Evolutionary conservation across 2,329 filamentous ascomycete species (phyloP).

Genomic region (Claviceps pusilla): DNA sequence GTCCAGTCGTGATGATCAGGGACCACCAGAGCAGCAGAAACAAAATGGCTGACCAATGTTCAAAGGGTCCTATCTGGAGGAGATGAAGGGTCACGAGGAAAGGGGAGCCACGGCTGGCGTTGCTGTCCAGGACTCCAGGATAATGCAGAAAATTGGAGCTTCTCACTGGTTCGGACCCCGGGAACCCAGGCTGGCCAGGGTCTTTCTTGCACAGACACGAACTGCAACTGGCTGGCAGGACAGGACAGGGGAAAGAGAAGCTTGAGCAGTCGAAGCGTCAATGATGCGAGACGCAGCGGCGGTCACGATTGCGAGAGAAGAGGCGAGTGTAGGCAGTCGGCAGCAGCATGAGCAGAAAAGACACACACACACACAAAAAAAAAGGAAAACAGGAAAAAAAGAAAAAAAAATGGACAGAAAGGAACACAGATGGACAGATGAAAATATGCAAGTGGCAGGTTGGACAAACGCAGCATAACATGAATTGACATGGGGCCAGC

Average conservation of each 20-base stretch:
- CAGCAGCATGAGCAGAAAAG: neutral
- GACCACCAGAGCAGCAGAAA: neutral
- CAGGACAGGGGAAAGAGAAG: neutral
- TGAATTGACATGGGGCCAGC: neutral
- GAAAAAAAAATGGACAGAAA: no score
- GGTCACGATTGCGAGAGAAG: neutral
- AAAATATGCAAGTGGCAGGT: neutral
- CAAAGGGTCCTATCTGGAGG: neutral
- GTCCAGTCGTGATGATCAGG: neutral
- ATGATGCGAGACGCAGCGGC: neutral
- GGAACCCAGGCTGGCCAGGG: slow-evolving; percentile 1
- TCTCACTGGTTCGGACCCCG: neutral
- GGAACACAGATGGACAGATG: neutral
- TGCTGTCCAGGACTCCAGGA: slow-evolving; percentile 1
- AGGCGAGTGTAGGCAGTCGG: neutral
- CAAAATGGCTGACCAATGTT: neutral
- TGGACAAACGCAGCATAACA: neutral
- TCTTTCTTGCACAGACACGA: neutral
- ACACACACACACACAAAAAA: no score
- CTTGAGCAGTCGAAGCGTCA: neutral
- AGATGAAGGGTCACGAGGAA: slow-evolving; percentile 1
- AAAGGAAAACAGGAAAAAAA: no score
- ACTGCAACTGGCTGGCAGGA: neutral
- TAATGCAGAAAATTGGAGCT: slow-evolving; percentile 7
- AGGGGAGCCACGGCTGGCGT: slow-evolving; percentile 4